Base-by-base conservation (phyloP, 2,329 filamentous ascomycete genomes). In the Calonectria pseudoturangicola region DNA sequence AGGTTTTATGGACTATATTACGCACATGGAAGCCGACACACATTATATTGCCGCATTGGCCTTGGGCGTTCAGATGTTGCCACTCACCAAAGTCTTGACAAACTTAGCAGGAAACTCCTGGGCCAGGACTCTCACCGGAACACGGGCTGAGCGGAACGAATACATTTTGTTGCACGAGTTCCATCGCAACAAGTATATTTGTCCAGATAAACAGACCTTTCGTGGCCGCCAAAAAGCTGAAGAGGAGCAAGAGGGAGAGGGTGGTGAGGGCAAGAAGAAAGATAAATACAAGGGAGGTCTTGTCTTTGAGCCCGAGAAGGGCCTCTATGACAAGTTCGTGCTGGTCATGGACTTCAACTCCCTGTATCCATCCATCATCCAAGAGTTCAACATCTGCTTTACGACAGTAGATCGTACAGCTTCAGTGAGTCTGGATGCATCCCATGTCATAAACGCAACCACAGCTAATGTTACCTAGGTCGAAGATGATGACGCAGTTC, bases 281-380 rank as follows among this genome's bases (percentile, higher is more conserved):
- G 97, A 99, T 86, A 99, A 98, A 85, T 99, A 94, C 88, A 98
- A 99, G 87, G 97, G 97, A 82, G 97, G 97, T 88, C 92, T 99
- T 39, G 97, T 99, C 70, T 98, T 99, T 79, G 97, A 99, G 83
- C 97, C 97, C 5, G 96, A 98, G 83, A 98, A 96, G 84, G 97
- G 97, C 21, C 90, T 99, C 5, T 99, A 99, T 82, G 97, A 99
- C 89, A 98, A 97, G 85, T 98, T 97, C 84, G 94, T 99, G 67
- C 90, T 99, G 69, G 97, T 99, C 84, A 99, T 99, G 97, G 97
- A 99, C 88, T 99, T 99, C 88, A 99, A 99, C 89, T 98, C 96
- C 79, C 88, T 99, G 74, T 99, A 99, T 81, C 97, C 97, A 39
- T 98, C 95, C 82, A 98, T 99, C 81, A 99, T 99, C 74, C 97